Conservation (phyloP, 2,329 filamentous ascomycete genomes). For the Pezizomycotina sp. region DNA sequence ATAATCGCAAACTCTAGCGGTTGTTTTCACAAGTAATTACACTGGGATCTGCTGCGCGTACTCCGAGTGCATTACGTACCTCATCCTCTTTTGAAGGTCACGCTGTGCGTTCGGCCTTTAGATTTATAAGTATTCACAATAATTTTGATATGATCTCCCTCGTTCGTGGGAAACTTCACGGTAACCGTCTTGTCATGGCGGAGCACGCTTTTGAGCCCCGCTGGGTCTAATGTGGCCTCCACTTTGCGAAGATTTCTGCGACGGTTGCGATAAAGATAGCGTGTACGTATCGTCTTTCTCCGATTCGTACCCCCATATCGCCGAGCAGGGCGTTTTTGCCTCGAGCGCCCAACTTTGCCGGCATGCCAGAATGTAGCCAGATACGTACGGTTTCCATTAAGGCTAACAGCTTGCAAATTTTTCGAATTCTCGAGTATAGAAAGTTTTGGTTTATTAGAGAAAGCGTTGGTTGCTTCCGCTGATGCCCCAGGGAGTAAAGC, state of each 20-base stretch:
- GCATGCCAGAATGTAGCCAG: conserved; percentile 20
- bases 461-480: conserved; percentile 7
- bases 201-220: too few species aligned
- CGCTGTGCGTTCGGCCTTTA: too few species aligned
- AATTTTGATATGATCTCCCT: too few species aligned
- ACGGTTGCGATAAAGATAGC: conserved; percentile 13
- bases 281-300: conserved; percentile 11
- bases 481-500: conserved; percentile 17
- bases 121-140: too few species aligned
- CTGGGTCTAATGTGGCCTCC: too few species aligned
- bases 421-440: conserved; percentile 13
- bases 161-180: too few species aligned
- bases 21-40: too few species aligned
- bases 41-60: too few species aligned
- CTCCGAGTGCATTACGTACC: too few species aligned
- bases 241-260: conserved; percentile 11
- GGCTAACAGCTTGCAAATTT: conserved; percentile 14
- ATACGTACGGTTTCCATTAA: conserved; percentile 10
- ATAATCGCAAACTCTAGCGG: too few species aligned
- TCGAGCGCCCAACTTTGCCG: conserved; percentile 14
- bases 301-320: conserved; percentile 14
- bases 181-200: too few species aligned
- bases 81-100: too few species aligned
- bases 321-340: conserved; percentile 16
- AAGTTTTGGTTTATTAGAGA: conserved; percentile 9